Evolutionary conservation across 352 stramenopile species (phyloP), one percentile per base, ranked within the genome.

Genomic region (Globisporangium parvum): DNA sequence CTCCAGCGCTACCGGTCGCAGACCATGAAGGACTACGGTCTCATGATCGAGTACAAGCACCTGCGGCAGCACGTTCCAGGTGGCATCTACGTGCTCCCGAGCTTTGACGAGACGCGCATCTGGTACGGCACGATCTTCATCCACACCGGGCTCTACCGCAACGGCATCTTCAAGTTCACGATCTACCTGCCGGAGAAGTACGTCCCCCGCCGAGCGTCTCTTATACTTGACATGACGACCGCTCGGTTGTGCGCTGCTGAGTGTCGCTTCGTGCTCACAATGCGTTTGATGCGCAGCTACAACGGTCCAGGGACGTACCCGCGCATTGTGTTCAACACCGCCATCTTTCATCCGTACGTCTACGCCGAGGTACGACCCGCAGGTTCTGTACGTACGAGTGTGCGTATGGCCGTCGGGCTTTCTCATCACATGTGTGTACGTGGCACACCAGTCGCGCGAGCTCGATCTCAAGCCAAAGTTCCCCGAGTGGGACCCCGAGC

Each of bases 31-130:
- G 93, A 98, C 63, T 98, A 98, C 64, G 96, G 96, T 6, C 85
- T 98, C 8, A 97, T 96, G 63, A 98, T 98, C 67, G 96, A 98
- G 79, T 98, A 98, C 77, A 98, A 98, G 63, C 93, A 98, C 58
- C 63, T 98, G 35, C 93, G 97, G 53, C 83, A 96, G 49, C 87
- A 98, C 62, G 89, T 96, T 31, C 96, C 96, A 1, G 93, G 84
- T 24, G 94, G 96, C 12, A 96, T 99, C 48, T 98, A 98, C 65
- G 82, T 99, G 23, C 77, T 98, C 41, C 96, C 95, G 42, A 96
- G 87, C 53, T 91, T 97, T 52, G 78, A 97, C 56, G 77, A 97
- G 45, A 79, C 97, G 41, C 85, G 90, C 46, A 70, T 92, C 10
- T 99, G 96, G 81, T 96, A 95, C 62, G 96, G 96, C 45, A 82